Evolutionary conservation across 768 basidiomycete species (phyloP), one percentile per base, ranked within the genome.

Genomic region (Collybiopsis luxurians): DNA sequence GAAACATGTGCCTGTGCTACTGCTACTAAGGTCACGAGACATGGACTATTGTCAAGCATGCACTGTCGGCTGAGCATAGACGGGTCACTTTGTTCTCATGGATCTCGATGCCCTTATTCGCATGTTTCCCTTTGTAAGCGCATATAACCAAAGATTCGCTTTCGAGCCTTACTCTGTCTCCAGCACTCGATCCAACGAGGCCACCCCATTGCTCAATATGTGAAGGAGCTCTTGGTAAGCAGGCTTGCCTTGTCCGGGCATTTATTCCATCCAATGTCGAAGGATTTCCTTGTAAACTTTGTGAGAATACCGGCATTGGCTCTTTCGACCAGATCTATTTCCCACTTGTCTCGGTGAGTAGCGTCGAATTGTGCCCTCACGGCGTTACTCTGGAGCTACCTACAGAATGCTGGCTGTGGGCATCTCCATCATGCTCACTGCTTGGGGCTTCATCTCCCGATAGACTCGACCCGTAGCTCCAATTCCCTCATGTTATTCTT

Each of bases 361-460:
- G 13, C 6, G n/a, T n/a, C 40, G 15, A 15, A 9, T 17, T 28
- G 9, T 19, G 15, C 36, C 34, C 46, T 28, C 27, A 21, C 31
- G 31, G 31, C 31, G 5, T 34, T 46, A 0, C 23, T 2, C 23
- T 43, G 24, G 49, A n/a, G n/a, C n/a, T 27, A 9, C 36, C 46
- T 13, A 48, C n/a, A n/a, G 68, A 69, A 69, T 44, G 66, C 66
- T 21, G 64, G 64, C 5, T 69, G 68, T 44, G 60, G 59, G 2
- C 67, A 69, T 47, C 42, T 67, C 4, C 68, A 69, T 43, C 68
- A 69, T 42, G 64, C 68, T 1, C 68, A 69, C 48, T 69, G 68
- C 52, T 34, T 69, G 13, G 65, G 63, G 9, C 40, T 59, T 0
- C 61, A 59, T 0, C 24, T 38, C 30, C 39, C 27, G 3, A 39